A percentile compares a stretch with the other conserved stretches of the same genome.
These are phyloP conservation scores for Trichothecium roseum DNA, from an alignment of 2,329 filamentous ascomycete species.

Conservation along the genomic window DNA sequence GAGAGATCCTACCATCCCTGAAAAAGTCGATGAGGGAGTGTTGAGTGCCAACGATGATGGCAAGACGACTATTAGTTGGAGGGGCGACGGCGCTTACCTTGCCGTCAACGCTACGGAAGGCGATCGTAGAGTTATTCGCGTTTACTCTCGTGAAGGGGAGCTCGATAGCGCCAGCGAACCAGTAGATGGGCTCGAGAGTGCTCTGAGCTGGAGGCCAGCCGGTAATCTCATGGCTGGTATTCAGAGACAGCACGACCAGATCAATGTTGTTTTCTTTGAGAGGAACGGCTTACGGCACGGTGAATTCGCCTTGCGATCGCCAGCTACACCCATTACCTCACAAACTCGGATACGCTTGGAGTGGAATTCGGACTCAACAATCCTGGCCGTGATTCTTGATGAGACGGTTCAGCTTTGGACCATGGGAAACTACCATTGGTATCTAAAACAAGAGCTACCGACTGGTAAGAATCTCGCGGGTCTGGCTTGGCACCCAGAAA, in stretches of 20 bases:
- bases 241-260: conserved; percentile 56
- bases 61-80: conserved; percentile 71
- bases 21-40: conserved; percentile 76
- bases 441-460: conserved; percentile 81
- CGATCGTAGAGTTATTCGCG: conserved; percentile 68
- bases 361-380: conserved; percentile 90
- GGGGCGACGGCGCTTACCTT: conserved; percentile 85
- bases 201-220: conserved; percentile 81
- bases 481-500: conserved; percentile 79
- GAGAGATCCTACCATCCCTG: conserved; percentile 87
- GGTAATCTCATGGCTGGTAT: conserved; percentile 87
- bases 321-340: conserved; percentile 44
- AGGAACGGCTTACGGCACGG: conserved; percentile 95
- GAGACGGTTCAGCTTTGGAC: conserved; percentile 88
- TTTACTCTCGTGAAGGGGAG: conserved; percentile 82
- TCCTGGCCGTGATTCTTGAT: conserved; percentile 68
- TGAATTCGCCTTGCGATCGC: conserved; percentile 69
- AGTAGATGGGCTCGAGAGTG: conserved; percentile 79
- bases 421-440: conserved; percentile 96
- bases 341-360: conserved; percentile 53
- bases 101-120: conserved; percentile 74
- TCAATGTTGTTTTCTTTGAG: conserved; percentile 91
- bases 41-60: conserved; percentile 66
- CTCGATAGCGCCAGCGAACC: conserved; percentile 93
- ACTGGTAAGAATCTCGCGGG: conserved; percentile 22